Evolutionary conservation across 768 basidiomycete genomes (phyloP).

Genomic region (Thelephora aurantiotincta): DNA sequence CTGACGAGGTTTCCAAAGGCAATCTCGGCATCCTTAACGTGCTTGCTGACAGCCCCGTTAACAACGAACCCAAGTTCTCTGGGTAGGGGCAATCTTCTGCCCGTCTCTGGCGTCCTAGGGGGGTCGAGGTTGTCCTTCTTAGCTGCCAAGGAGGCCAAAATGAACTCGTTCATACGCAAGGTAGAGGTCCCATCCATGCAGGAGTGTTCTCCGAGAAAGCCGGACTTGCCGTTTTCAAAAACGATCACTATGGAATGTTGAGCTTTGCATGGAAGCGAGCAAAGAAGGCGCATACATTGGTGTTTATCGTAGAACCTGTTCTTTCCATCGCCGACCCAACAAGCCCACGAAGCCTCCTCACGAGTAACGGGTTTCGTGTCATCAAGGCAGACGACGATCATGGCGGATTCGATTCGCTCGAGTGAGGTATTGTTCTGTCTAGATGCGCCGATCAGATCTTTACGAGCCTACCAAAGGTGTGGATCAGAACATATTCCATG

Average conservation of each 20-base stretch:
- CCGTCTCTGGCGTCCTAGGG: slow-evolving; percentile 20
- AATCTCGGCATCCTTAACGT: slow-evolving; percentile 43
- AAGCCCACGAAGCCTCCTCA: slow-evolving; percentile 67
- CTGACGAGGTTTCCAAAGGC: slow-evolving; percentile 67
- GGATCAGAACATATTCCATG: slow-evolving; percentile 1
- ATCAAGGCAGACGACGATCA: slow-evolving; percentile 79
- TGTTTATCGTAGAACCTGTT: slow-evolving; percentile 58
- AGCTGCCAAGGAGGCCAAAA: slow-evolving; percentile 59
- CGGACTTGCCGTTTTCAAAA: slow-evolving; percentile 88
- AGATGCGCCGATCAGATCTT: slow-evolving; percentile 48
- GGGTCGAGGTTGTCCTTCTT: slow-evolving; percentile 70
- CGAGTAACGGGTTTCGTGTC: slow-evolving; percentile 69
- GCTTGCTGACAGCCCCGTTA: slow-evolving; percentile 33
- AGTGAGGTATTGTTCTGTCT: slow-evolving; percentile 52
- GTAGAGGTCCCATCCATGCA: slow-evolving; percentile 95
- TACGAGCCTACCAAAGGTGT: slow-evolving; percentile 27
- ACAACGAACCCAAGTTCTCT: slow-evolving; percentile 61
- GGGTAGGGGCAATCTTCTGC: slow-evolving; percentile 33
- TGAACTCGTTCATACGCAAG: slow-evolving; percentile 87
- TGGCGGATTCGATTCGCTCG: slow-evolving; percentile 77
- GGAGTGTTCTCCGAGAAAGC: slow-evolving; percentile 81
- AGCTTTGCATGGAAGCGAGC: background rate
- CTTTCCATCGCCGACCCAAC: slow-evolving; percentile 82
- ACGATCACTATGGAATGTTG: slow-evolving; percentile 54
- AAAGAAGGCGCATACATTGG: slow-evolving; percentile 44